Evolutionary conservation across 164 flowering plant species (phyloP), one percentile per base, ranked within the genome.

Genomic region (Chimonanthus salicifolius): DNA sequence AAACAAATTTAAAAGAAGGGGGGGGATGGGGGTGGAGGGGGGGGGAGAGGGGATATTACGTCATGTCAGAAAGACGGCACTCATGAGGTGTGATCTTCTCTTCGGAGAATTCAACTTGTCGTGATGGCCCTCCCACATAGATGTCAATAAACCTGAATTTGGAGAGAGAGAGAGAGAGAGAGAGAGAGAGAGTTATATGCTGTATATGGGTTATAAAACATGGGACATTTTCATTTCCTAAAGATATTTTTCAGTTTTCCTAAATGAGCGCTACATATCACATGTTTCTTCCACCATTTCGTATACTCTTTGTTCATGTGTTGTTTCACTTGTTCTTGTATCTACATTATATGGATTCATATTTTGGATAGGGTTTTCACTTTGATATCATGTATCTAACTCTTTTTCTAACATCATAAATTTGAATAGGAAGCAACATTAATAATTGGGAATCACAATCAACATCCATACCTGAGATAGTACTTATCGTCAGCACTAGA

Each of bases 51-150:
- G 60, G 3, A 1, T 11, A 5, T 62, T 85, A 94, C 94, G 99
- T 94, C 62, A 73, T 73, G 77, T 91, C 93, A 18, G 91, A 82
- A 47, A 90, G 89, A 20, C 99, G 91, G 77, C 98, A 94, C 64
- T 33, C 76, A 4, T 94, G 98, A 10, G 99, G 99, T 49, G 74
- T 85, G 47, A 89, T 75, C 2, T 60, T 6, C 8, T 81, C 85
- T 11, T 49, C 58, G 1, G 78, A 71, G 71, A 81, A 79, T 74
- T 87, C 88, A 5, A 70, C 9, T 5, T 71, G 49, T 8, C 79
- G n/a, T 0, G 89, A 81, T 6, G 99, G 98, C 45, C 75, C 73
- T 1, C 91, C 99, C 72, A 94, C 83, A 51, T 79, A 76, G 5
- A 92, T 83, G 78, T 88, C 87, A 48, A 58, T 80, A 76, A 87